Evolutionary conservation across 768 basidiomycete species (phyloP), one percentile per base, ranked within the genome.

Genomic region (Russula compacta): DNA sequence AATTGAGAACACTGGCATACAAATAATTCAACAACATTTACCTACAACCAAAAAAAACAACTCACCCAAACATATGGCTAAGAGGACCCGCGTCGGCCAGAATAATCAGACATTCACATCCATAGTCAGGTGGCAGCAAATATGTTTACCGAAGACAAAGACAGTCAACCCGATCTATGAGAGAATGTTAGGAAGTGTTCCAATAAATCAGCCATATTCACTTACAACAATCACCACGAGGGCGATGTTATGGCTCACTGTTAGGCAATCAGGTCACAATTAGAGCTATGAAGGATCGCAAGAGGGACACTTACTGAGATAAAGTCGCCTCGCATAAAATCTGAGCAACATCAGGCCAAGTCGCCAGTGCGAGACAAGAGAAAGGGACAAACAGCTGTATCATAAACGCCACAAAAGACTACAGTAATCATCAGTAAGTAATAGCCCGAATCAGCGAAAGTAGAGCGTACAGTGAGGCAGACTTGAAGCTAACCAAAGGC

Each of bases 1-100:
- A 10, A 77, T 71, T 2, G 78, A 78, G 65, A 80, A 80, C 14
- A 78, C 80, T 82, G 56, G 32, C 33, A n/a, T 12, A 39, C 8
- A 35, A 29, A 52, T n/a, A 19, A 32, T 21, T 35, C 14, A 33
- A 33, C 48, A 49, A 14, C 1, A 53, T 43, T 49, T 4, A 46
- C 19, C 46, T 1, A 39, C 19, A 33, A 19, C 3, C 14, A 11
- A 35, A 35, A 58, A 53, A n/a, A n/a, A n/a, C n/a, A n/a, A 57
- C 71, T 60, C 48, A 71, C 70, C 60, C 15, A 65, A 56, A n/a
- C 64, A 67, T 19, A 67, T 49, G 24, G 48, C 70, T 69, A 43
- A 3, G 32, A 4, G 24, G 33, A 58, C 24, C 24, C 2, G 24
- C 38, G 24, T 29, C 43, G 33, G 46, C 11, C n/a, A 21, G 53